These are phyloP conservation scores for Fusarium nelsonii DNA, from an alignment of 2,329 filamentous ascomycete genomes.

Conservation along the genomic window DNA sequence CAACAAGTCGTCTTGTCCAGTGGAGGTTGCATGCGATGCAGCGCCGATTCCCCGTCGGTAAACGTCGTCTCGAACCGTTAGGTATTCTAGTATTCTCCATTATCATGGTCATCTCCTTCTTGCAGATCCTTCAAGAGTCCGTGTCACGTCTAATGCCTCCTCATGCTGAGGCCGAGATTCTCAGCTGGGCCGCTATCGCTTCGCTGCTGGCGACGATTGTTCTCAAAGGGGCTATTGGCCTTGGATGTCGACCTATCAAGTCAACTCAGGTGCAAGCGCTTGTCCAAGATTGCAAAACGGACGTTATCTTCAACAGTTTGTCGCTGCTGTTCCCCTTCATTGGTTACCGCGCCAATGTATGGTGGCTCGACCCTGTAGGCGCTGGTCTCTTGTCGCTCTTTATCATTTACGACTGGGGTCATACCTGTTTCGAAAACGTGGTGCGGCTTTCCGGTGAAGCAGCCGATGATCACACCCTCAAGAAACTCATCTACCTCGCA, in stretches of 20 bases:
- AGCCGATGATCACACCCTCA: slow-evolving; percentile 47
- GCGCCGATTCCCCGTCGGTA: slow-evolving; percentile 79
- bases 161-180: slow-evolving; percentile 62
- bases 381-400: slow-evolving; percentile 72
- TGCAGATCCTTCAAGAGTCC: slow-evolving; percentile 79
- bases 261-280: slow-evolving; percentile 86
- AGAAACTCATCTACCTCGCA: slow-evolving; percentile 52
- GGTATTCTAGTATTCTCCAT: slow-evolving; percentile 83
- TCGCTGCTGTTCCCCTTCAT: slow-evolving; percentile 87
- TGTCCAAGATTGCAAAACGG: slow-evolving; percentile 63
- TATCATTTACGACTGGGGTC: slow-evolving; percentile 77
- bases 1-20: slow-evolving; percentile 76
- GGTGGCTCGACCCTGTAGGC: slow-evolving; percentile 75
- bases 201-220: slow-evolving; percentile 79
- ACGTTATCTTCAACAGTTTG: slow-evolving; percentile 89
- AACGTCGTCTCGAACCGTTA: slow-evolving; percentile 76
- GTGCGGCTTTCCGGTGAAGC: slow-evolving; percentile 51
- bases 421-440: slow-evolving; percentile 58
- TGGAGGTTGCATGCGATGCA: slow-evolving; percentile 64
- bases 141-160: slow-evolving; percentile 68
- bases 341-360: slow-evolving; percentile 68
- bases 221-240: slow-evolving; percentile 83
- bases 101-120: slow-evolving; percentile 86
- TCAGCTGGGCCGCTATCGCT: slow-evolving; percentile 48
- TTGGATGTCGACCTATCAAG: slow-evolving; percentile 84